These are phyloP conservation scores for Termitomyces sp. DNA, from an alignment of 1,284 basidiomycete genomes.

Conservation along the genomic window DNA sequence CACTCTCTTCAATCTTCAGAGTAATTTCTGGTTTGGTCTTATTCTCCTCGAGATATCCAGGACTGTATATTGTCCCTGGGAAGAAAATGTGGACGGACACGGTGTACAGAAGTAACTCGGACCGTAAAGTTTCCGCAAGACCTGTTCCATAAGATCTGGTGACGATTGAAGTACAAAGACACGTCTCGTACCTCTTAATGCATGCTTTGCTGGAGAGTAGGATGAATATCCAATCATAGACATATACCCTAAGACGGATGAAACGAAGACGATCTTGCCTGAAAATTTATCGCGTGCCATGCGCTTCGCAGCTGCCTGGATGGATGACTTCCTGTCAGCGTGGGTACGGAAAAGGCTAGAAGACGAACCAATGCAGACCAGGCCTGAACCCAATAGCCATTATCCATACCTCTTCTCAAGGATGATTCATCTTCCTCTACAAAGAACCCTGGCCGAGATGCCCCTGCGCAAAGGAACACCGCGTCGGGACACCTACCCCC, in stretches of 20 bases:
- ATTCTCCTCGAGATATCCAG: slow-evolving; percentile 80
- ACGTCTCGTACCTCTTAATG: slow-evolving; percentile 69
- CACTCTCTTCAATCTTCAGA: slow-evolving; percentile 77
- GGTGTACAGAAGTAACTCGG: slow-evolving; percentile 76
- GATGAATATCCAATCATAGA: slow-evolving; percentile 80
- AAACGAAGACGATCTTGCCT: slow-evolving; percentile 74
- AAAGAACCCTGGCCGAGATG: slow-evolving; percentile 65
- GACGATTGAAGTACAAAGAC: not conserved
- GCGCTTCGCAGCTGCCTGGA: slow-evolving; percentile 62
- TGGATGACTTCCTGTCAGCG: not conserved
- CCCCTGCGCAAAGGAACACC: slow-evolving; percentile 77
- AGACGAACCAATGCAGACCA: slow-evolving; percentile 71
- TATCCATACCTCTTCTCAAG: slow-evolving; percentile 56
- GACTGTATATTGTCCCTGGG: slow-evolving; percentile 81
- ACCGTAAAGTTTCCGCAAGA: slow-evolving; percentile 81
- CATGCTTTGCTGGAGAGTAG: slow-evolving; percentile 89
- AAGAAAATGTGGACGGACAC: slow-evolving; percentile 85
- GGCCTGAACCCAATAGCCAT: slow-evolving; percentile 68
- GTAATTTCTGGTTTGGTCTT: slow-evolving; percentile 79
- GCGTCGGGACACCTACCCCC: slow-evolving; percentile 62
- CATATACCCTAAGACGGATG: slow-evolving; percentile 80
- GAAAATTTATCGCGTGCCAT: slow-evolving; percentile 59
- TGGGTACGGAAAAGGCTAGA: not conserved
- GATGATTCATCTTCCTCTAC: slow-evolving; percentile 61
- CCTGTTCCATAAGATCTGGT: slow-evolving; percentile 53